Percentiles rank a stretch among this genome's conserved stretches.
Evolutionary conservation across 176 grass and related monocot species (phyloP).

Genomic region (Coix lacrymajobi): DNA sequence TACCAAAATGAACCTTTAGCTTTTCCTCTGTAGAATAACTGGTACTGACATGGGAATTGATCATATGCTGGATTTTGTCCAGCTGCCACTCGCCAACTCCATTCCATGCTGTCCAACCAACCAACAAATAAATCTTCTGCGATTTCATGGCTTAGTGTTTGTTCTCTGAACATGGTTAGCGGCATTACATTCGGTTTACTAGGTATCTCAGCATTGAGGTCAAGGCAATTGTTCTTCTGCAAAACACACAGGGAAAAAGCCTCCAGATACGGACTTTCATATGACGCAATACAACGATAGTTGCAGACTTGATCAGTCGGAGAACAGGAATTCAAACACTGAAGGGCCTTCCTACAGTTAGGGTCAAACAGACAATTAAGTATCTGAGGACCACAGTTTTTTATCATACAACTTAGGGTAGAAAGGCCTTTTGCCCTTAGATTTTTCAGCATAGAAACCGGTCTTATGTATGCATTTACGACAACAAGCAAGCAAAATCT

Average conservation of each 20-base stretch:
- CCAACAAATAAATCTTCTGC: slow-evolving; percentile 89
- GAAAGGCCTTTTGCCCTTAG: slow-evolving; percentile 83
- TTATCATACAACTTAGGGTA: slow-evolving; percentile 81
- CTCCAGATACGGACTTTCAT: slow-evolving; percentile 77
- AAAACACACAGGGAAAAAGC: slow-evolving; percentile 92
- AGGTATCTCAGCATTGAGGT: slow-evolving; percentile 79
- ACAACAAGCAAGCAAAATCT: slow-evolving; percentile 84
- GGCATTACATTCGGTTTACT: slow-evolving; percentile 55
- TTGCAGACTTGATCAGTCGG: slow-evolving; percentile 91
- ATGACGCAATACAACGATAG: slow-evolving; percentile 86
- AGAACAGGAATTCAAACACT: slow-evolving; percentile 86
- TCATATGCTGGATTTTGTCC: slow-evolving; percentile 98
- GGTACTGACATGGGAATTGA: slow-evolving; percentile 91
- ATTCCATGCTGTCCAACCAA: slow-evolving; percentile 74
- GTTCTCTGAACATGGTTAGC: slow-evolving; percentile 62
- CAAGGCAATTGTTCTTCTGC: slow-evolving; percentile 95
- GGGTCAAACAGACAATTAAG: slow-evolving; percentile 86
- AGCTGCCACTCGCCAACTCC: slow-evolving; percentile 85
- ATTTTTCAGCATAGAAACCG: slow-evolving; percentile 68
- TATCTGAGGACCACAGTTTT: slow-evolving; percentile 77
- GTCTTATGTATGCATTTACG: slow-evolving; percentile 76
- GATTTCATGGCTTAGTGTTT: slow-evolving; percentile 68
- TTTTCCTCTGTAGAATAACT: slow-evolving; percentile 89
- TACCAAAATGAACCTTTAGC: slow-evolving; percentile 94
- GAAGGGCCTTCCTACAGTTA: slow-evolving; percentile 85